phyloP scores from a whole-genome alignment of 345 rosid species.

The Euclidium syriacum region DNA sequence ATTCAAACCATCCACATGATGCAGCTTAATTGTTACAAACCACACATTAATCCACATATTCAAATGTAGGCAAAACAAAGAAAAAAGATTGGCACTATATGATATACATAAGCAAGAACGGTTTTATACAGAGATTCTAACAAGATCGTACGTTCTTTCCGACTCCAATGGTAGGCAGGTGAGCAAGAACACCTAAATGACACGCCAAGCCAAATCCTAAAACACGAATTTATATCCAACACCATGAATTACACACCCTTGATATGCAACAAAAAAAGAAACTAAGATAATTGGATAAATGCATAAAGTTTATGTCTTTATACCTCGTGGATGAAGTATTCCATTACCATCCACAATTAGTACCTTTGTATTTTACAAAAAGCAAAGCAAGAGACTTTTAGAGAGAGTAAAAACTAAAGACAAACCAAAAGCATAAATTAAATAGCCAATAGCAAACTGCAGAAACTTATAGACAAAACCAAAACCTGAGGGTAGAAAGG shows the following conservation, averaged over 20 bases:
- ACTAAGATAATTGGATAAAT: neutral
- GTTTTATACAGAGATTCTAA: neutral
- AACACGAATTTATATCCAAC: slow-evolving; percentile 7
- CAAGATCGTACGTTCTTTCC: slow-evolving; percentile 63
- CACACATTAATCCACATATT: neutral
- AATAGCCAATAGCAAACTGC: neutral
- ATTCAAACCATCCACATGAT: slow-evolving; percentile 81
- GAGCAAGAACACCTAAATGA: slow-evolving; percentile 77
- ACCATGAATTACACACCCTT: slow-evolving; percentile 9
- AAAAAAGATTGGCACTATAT: neutral
- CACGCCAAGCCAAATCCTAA: slow-evolving; percentile 90
- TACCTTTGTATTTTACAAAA: slow-evolving; percentile 42
- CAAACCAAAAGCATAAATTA: neutral
- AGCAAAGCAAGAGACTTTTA: slow-evolving; percentile 22
- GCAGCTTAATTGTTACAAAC: slow-evolving; percentile 48
- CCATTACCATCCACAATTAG: slow-evolving; percentile 93
- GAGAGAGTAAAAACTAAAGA: neutral
- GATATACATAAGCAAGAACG: neutral
- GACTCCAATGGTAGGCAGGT: slow-evolving; percentile 75
- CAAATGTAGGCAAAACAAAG: neutral
- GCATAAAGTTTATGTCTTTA: slow-evolving; percentile 2
- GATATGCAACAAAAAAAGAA: neutral
- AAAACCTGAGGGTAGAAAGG: slow-evolving; percentile 75
- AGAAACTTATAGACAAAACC: neutral
- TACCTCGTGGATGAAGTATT: slow-evolving; percentile 91